Evolutionary conservation across 2,329 filamentous ascomycete species (phyloP).

Genomic region (Ascochyta clinopodiicola): DNA sequence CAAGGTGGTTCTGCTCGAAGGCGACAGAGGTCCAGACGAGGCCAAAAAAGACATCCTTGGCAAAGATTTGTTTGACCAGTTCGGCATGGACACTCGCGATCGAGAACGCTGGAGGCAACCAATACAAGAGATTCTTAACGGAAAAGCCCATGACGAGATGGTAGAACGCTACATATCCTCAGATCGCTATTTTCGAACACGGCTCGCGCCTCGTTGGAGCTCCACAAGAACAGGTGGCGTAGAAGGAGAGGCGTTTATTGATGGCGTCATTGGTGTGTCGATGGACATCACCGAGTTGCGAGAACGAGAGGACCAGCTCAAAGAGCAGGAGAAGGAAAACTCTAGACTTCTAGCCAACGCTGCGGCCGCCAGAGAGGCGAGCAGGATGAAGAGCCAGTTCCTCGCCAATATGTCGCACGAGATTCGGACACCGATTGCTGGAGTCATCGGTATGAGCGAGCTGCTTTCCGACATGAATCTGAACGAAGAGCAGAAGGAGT

Average conservation of each 20-base stretch:
- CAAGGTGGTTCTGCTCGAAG: conserved; percentile 73
- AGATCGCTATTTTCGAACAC: conserved; percentile 73
- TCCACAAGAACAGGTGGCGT: conserved; percentile 62
- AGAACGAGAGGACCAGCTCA: conserved; percentile 67
- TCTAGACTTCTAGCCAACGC: conserved; percentile 74
- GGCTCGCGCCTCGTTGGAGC: conserved; percentile 70
- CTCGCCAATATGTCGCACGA: conserved; percentile 84
- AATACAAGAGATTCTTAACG: conserved; percentile 70
- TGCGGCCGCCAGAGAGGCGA: conserved; percentile 79
- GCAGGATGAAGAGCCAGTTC: conserved; percentile 80
- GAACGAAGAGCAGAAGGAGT: conserved; percentile 74
- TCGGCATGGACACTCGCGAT: conserved; percentile 48
- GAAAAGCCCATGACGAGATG: conserved; percentile 65
- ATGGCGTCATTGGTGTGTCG: conserved; percentile 78
- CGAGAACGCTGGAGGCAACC: conserved; percentile 59
- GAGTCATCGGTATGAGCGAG: conserved; percentile 81
- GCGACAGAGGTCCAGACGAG: conserved; percentile 61
- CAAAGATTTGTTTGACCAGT: conserved; percentile 69
- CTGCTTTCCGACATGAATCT: conserved; percentile 72
- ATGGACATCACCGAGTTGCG: conserved; percentile 80
- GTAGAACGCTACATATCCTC: conserved; percentile 67
- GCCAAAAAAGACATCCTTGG: conserved; percentile 55
- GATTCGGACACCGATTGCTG: conserved; percentile 78
- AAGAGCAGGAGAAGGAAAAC: conserved; percentile 72
- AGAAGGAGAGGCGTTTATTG: conserved; percentile 61